Evolutionary conservation across 176 grass and related monocot genomes (phyloP).

Genomic region (Avena insularis): DNA sequence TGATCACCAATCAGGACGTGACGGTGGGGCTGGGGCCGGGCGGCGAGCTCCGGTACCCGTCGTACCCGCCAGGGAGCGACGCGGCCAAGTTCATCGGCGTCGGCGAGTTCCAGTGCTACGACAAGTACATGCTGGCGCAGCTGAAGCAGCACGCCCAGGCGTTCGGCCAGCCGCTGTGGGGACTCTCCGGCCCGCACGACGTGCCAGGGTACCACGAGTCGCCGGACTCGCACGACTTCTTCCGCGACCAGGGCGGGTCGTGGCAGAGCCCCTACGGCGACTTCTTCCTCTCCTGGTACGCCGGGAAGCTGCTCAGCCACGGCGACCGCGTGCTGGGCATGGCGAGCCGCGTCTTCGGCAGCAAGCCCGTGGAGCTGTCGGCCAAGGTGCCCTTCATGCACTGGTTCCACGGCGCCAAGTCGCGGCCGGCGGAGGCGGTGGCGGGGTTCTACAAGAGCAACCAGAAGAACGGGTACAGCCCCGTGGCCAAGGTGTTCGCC

Average conservation of each 20-base stretch:
- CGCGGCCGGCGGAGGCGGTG: constrained; percentile 68
- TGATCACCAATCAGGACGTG: constrained; percentile 56
- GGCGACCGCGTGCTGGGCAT: constrained; percentile 68
- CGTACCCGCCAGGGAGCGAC: constrained; percentile 59
- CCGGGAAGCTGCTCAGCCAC: constrained; percentile 64
- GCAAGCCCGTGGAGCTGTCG: constrained; percentile 59
- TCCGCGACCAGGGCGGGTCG: constrained; percentile 67
- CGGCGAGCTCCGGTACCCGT: constrained; percentile 91
- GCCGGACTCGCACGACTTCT: constrained; percentile 62
- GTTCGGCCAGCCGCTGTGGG: constrained; percentile 63
- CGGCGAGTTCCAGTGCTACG: constrained; percentile 93
- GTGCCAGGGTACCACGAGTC: constrained; percentile 62
- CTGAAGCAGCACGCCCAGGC: constrained; percentile 52
- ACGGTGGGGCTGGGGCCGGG: constrained; percentile 75
- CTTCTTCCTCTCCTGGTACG: constrained; percentile 98
- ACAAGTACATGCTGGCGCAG: constrained; percentile 75
- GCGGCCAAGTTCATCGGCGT: constrained; percentile 58
- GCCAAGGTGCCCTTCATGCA: constrained; percentile 82
- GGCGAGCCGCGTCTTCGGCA: constrained; percentile 57
- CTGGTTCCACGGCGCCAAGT: constrained; percentile 67
- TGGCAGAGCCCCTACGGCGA: constrained; percentile 76
- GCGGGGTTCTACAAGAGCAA: constrained; percentile 76
- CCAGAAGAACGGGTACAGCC: constrained; percentile 67
- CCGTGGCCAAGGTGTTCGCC: constrained; percentile 71
- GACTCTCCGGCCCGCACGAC: constrained; percentile 67